phyloP scores from a whole-genome alignment of 352 stramenopile genomes.

The Pythium monospermum region DNA sequence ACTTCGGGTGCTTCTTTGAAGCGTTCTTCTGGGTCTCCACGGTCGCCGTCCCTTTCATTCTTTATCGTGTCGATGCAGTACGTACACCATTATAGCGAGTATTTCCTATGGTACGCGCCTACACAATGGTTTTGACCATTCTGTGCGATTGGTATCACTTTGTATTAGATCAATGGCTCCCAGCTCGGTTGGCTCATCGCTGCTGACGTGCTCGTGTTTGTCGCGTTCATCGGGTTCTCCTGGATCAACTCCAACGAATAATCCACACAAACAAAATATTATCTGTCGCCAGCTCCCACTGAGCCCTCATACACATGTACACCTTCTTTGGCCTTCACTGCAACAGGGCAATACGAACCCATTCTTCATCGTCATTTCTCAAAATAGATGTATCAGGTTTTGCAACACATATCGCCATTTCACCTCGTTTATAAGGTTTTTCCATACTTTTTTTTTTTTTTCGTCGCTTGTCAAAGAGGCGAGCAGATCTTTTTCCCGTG shows the following conservation, averaged over 20 bases:
- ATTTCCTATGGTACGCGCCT: neutral
- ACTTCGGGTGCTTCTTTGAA: constrained; percentile 73
- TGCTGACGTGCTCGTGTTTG: constrained; percentile 56
- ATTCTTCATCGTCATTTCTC: neutral
- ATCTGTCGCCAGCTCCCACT: too few relatives aligned
- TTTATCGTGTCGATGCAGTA: constrained; percentile 63
- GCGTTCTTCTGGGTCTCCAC: constrained; percentile 63
- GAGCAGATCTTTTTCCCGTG: too few relatives aligned
- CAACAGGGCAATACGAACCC: neutral
- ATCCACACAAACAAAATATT: too few relatives aligned
- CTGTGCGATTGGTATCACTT: neutral
- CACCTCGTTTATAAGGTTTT: constrained; percentile 8
- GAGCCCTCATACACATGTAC: too few relatives aligned
- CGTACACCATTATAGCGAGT: constrained; percentile 9
- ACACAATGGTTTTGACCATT: neutral
- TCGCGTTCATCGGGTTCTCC: constrained; percentile 47
- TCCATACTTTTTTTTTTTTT: constrained; percentile 5
- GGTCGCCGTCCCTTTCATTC: constrained; percentile 54
- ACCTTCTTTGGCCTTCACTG: too few relatives aligned
- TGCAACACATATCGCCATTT: too few relatives aligned
- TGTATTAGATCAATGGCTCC: constrained; percentile 43
- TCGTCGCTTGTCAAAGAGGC: too few relatives aligned
- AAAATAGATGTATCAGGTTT: constrained; percentile 9
- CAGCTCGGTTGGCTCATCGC: constrained; percentile 60
- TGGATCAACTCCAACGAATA: constrained; percentile 29